These are phyloP conservation scores for Chlamydomonas incerta DNA, from an alignment of 139 green algal genomes.

Conservation along the genomic window DNA sequence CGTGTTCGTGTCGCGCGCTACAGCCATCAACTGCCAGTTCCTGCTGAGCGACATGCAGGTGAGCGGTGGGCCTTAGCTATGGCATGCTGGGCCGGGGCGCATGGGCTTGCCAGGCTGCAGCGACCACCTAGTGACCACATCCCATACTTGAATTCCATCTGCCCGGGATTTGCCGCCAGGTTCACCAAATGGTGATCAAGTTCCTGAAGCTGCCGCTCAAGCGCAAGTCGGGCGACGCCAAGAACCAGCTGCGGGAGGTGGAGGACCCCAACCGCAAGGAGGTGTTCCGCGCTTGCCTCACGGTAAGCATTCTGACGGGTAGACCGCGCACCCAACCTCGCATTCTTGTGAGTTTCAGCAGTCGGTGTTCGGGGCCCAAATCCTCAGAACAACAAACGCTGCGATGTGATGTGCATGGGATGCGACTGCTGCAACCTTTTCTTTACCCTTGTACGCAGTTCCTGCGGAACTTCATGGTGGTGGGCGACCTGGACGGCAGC, in stretches of 20 bases:
- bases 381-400: too few species aligned
- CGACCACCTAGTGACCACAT: too few species aligned
- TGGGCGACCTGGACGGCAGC: slow-evolving; percentile 19
- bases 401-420: too few species aligned
- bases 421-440: too few species aligned
- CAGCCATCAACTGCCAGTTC: slow-evolving; percentile 43
- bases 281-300: slow-evolving; percentile 34
- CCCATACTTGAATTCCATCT: too few species aligned
- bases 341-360: too few species aligned
- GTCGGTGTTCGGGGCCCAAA: too few species aligned
- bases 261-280: slow-evolving; percentile 10
- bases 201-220: slow-evolving; percentile 43
- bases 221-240: neutral
- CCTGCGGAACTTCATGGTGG: slow-evolving; percentile 46
- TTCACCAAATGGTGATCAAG: slow-evolving; percentile 25
- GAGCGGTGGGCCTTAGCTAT: too few species aligned
- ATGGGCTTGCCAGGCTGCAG: too few species aligned
- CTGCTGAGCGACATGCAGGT: slow-evolving; percentile 45
- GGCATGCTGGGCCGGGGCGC: too few species aligned
- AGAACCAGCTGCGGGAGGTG: slow-evolving; percentile 16
- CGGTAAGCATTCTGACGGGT: neutral
- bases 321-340: neutral
- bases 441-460: too few species aligned
- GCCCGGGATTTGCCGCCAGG: too few species aligned
- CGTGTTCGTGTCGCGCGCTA: slow-evolving; percentile 28